These are phyloP conservation scores for Schizothecium vesticola DNA, from an alignment of 495 filamentous ascomycete genomes.

Conservation along the genomic window DNA sequence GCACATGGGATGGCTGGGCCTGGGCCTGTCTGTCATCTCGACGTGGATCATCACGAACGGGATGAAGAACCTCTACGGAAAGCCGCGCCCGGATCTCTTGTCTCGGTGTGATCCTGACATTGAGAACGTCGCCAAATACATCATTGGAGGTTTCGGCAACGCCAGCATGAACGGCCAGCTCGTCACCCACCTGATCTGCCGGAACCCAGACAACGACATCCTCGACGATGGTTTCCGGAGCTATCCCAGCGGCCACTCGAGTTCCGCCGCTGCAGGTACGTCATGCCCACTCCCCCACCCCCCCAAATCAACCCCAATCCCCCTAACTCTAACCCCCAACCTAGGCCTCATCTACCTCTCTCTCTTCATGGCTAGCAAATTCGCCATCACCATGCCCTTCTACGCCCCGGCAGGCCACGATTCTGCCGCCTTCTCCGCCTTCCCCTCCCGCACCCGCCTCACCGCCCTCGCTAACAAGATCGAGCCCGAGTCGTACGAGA, in stretches of 20 bases:
- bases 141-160: constrained; percentile 34
- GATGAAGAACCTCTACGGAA: constrained; percentile 82
- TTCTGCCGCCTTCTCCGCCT: constrained; percentile 39
- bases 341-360: constrained; percentile 70
- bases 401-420: constrained; percentile 41
- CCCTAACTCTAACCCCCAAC: background rate
- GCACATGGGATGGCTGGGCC: constrained; percentile 71
- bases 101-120: constrained; percentile 59
- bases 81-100: constrained; percentile 78
- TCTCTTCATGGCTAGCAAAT: constrained; percentile 60
- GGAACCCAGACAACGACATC: constrained; percentile 53
- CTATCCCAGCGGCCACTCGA: constrained; percentile 68
- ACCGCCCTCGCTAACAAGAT: constrained; percentile 16
- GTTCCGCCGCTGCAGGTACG: constrained; percentile 59
- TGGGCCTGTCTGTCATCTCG: constrained; percentile 59
- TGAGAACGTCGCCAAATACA: constrained; percentile 35
- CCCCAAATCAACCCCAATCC: background rate
- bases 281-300: background rate
- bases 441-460: constrained; percentile 41
- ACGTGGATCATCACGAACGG: constrained; percentile 75
- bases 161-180: constrained; percentile 46
- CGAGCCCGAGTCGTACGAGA: constrained; percentile 25
- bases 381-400: constrained; percentile 53
- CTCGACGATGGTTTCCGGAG: constrained; percentile 83
- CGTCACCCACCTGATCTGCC: constrained; percentile 64